Evolutionary conservation across 306 rosid genomes (phyloP), one percentile per base, ranked within the genome.

Genomic region (Cicer yamashitae): DNA sequence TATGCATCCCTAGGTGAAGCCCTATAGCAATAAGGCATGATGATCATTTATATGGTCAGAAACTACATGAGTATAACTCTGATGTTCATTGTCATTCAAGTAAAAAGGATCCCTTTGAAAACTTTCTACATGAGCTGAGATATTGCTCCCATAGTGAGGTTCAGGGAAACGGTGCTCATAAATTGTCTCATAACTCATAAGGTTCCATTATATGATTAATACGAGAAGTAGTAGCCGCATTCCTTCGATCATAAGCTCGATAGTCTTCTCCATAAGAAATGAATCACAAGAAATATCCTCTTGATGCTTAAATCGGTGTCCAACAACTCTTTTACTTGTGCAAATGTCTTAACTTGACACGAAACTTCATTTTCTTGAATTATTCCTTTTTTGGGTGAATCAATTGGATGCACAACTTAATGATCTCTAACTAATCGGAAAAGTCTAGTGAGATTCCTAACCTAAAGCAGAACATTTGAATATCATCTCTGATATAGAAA

Each of bases 381-480:
- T 65, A 50, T 67, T 30, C 77, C 65, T 56, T 65, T 76, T 12
- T 69, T 71, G 8, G 74, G 85, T 69, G 90, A 50, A 67, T 7
- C 77, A 39, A 70, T 60, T 67, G 87, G 56, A 59, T 41, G 82
- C 40, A 67, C 22, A 54, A 74, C 58, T 14, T 84, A 65, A 57
- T 44, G 91, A 61, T 58, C 18, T 43, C 69, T 87, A 47, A 86
- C 86, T 2, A 97, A 93, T 67, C 90, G 88, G 76, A 83, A 93
- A 82, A 93, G 94, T 65, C 77, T 78, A 11, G 85, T 78, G 71
- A 89, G 98, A 91, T 85, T 93, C 89, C 90, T 86, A 30, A 89
- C 96, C 98, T 93, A 90, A 77, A 68, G 77, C 17, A 78, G 59
- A 13, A 66, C 57, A 60, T 62, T 68, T 61, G 72, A 63, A 73